Percentiles rank a stretch among this genome's conserved stretches.
phyloP scores from a whole-genome alignment of 2,329 filamentous ascomycete species.

The Cordyceps farinosa region DNA sequence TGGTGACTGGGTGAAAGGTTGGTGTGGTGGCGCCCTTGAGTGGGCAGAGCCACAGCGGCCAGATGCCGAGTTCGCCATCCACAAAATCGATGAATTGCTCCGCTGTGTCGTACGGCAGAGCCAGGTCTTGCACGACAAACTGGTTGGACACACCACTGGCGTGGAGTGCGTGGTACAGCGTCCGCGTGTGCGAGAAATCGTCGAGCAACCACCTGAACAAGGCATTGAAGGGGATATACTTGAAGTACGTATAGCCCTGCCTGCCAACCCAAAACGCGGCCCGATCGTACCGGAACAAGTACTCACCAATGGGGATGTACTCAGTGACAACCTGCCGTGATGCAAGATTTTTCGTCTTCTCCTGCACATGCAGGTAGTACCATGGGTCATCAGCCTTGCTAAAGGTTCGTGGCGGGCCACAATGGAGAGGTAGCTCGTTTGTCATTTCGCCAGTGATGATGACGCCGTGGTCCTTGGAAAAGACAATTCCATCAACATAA shows the following conservation, averaged over 20 bases:
- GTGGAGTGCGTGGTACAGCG: slow-evolving; percentile 70
- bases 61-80: slow-evolving; percentile 48
- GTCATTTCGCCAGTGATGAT: slow-evolving; percentile 62
- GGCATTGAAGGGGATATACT: slow-evolving; percentile 59
- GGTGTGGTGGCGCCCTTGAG: slow-evolving; percentile 47
- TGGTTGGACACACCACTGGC: slow-evolving; percentile 61
- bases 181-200: slow-evolving; percentile 69
- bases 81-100: slow-evolving; percentile 55
- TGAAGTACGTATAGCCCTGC: slow-evolving; percentile 65
- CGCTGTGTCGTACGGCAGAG: slow-evolving; percentile 50
- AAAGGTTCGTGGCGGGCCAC: slow-evolving; percentile 48
- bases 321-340: slow-evolving; percentile 36
- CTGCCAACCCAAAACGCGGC: slow-evolving; percentile 71
- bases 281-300: slow-evolving; percentile 73
- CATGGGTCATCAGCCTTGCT: slow-evolving; percentile 63
- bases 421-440: slow-evolving; percentile 43
- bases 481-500: slow-evolving; percentile 73
- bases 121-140: slow-evolving; percentile 67
- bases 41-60: slow-evolving; percentile 59
- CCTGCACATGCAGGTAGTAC: slow-evolving; percentile 71
- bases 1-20: slow-evolving; percentile 54
- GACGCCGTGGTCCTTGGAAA: slow-evolving; percentile 58
- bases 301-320: slow-evolving; percentile 65
- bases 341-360: slow-evolving; percentile 33
- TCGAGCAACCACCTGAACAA: slow-evolving; percentile 66